Percentiles rank a stretch among this genome's conserved stretches.
Conservation (phyloP, 495 filamentous ascomycete species). For the Aspergillus nidulans region DNA sequence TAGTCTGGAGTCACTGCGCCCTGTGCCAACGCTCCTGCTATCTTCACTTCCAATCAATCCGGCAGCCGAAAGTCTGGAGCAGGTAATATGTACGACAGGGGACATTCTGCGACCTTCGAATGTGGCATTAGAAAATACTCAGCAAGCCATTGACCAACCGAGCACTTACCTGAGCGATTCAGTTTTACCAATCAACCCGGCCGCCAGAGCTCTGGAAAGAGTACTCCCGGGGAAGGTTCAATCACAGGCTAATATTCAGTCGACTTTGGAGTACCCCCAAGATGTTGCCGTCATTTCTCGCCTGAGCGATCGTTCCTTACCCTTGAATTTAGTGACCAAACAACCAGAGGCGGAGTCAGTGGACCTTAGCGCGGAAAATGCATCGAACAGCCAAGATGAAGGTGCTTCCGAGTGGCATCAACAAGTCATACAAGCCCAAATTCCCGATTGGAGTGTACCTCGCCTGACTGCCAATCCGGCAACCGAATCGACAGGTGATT, state of each 20-base stretch:
- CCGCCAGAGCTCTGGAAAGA: constrained; percentile 5
- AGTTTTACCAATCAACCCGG: constrained; percentile 14
- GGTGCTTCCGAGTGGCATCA: background rate
- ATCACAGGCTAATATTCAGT: background rate
- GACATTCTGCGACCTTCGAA: constrained; percentile 9
- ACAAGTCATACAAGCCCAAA: background rate
- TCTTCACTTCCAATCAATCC: constrained; percentile 31
- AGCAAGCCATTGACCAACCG: background rate
- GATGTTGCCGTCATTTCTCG: background rate
- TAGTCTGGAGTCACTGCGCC: constrained; percentile 6
- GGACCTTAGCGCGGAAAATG: background rate
- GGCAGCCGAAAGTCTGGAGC: constrained; percentile 16
- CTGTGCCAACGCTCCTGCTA: constrained; percentile 19
- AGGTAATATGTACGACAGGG: constrained; percentile 6
- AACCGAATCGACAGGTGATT: background rate
- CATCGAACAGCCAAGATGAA: background rate
- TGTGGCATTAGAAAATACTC: constrained; percentile 15
- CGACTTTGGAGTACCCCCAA: background rate
- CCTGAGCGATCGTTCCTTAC: background rate
- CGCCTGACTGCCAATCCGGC: background rate
- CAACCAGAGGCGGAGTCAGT: background rate
- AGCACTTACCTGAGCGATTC: background rate
- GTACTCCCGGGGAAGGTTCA: background rate
- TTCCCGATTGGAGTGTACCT: background rate
- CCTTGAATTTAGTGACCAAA: background rate